Base-by-base conservation (phyloP, 495 filamentous ascomycete genomes). In the Aspergillus olivimuriae region DNA sequence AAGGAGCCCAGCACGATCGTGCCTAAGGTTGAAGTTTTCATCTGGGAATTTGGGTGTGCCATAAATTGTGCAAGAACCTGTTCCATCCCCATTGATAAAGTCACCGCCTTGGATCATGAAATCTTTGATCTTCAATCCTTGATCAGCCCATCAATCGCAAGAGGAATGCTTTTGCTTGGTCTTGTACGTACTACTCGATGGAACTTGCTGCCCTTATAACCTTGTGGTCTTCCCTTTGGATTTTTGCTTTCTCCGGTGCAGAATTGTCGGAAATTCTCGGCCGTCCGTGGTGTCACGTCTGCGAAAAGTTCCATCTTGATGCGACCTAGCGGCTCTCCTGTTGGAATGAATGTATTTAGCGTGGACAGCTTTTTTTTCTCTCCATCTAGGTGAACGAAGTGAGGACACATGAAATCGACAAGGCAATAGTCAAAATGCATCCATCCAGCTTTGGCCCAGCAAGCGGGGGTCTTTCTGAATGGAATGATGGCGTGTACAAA, bases 31-130 rank as follows among this genome's bases (percentile, higher is more conserved):
- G 60, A 97, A 96, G 50, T 91, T 92, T 69, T 98, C 92, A 58
- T 98, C 94, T 4, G 78, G 74, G 53, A 97, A 97, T n/a, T 75
- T 72, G 46, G 84, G 80, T 11, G 76, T 82, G 35, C 87, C 86
- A 65, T 94, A 95, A 58, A 95, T 95, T 41, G 76, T 83, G n/a
- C 81, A 79, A 28, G 80, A 86, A 3, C 92, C 92, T 2, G 84
- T 94, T 10, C 94, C 94, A 61, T 97, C 84, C 31, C 91, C 89
- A 58, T 95, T 86, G 44, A 96, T 62, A 67, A 98, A 97, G 64
- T 98, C 94, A 39, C 94, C 92, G 24, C 94, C 94, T 69, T 97
- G 94, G 51, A 86, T 76, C 90, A 98, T 96, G 65, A 97, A 97
- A 51, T 89, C 84, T 68, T 86, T 88, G 69, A 97, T 95, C 88